Percentiles rank a stretch among this genome's conserved stretches.
phyloP scores from a whole-genome alignment of 148 eudicot genomes.

The Nyssa sinensis region DNA sequence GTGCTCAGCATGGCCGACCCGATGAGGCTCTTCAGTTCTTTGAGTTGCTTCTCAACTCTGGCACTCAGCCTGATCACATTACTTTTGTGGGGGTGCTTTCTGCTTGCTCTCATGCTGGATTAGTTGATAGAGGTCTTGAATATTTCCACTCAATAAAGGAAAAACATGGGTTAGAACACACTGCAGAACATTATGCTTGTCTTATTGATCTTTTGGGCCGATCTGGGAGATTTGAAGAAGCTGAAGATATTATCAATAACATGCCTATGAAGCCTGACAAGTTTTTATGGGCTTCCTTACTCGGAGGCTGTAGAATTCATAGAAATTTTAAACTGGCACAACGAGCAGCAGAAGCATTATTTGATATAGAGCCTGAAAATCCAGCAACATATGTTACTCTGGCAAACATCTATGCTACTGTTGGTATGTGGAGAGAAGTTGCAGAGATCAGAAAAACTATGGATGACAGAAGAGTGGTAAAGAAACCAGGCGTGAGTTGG shows the following conservation, averaged over 20 bases:
- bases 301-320: constrained; percentile 19
- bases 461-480: constrained; percentile 3
- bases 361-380: constrained; percentile 21
- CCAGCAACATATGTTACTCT: constrained; percentile 19
- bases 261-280: constrained; percentile 21
- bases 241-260: constrained; percentile 10
- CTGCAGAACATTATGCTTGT: constrained; percentile 18
- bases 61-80: constrained; percentile 16
- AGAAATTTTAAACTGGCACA: constrained; percentile 16
- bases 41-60: constrained; percentile 15
- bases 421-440: constrained; percentile 15
- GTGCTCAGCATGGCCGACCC: constrained; percentile 17
- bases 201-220: constrained; percentile 21
- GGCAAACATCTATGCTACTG: constrained; percentile 13
- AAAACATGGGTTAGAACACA: constrained; percentile 9
- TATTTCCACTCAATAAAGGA: constrained; percentile 16
- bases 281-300: constrained; percentile 18
- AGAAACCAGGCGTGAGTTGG: not conserved
- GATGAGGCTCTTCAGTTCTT: constrained; percentile 15
- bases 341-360: constrained; percentile 18
- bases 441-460: constrained; percentile 10
- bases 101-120: constrained; percentile 20
- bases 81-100: constrained; percentile 13
- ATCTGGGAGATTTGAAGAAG: constrained; percentile 15
- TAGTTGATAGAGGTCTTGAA: constrained; percentile 19